Evolutionary conservation across 2,329 filamentous ascomycete species (phyloP).

Genomic region (Xylariaceae sp.): DNA sequence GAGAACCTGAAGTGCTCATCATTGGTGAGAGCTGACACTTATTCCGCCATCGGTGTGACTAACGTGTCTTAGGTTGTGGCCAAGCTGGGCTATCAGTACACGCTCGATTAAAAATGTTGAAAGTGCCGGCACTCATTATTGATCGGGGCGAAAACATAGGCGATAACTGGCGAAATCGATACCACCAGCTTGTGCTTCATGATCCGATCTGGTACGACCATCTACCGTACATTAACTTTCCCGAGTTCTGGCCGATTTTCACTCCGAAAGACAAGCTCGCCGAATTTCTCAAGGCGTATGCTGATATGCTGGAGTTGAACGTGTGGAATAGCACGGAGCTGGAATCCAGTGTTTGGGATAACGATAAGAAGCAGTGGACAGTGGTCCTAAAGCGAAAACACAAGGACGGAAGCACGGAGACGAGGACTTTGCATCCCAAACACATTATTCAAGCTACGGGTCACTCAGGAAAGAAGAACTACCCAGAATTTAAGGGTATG

Average conservation of each 20-base stretch:
- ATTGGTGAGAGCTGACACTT: slow-evolving; percentile 48
- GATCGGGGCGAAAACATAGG: slow-evolving; percentile 59
- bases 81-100: slow-evolving; percentile 59
- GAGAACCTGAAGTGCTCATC: slow-evolving; percentile 60
- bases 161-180: slow-evolving; percentile 66
- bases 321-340: slow-evolving; percentile 63
- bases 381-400: slow-evolving; percentile 44
- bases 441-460: slow-evolving; percentile 73
- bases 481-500: slow-evolving; percentile 62
- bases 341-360: slow-evolving; percentile 53
- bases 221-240: slow-evolving; percentile 67
- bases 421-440: slow-evolving; percentile 62
- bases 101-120: slow-evolving; percentile 61
- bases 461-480: slow-evolving; percentile 69
- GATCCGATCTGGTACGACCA: slow-evolving; percentile 66
- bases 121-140: slow-evolving; percentile 57
- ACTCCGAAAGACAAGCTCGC: slow-evolving; percentile 72
- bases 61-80: slow-evolving; percentile 52
- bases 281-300: slow-evolving; percentile 69
- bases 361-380: slow-evolving; percentile 58
- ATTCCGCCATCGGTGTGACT: slow-evolving; percentile 2
- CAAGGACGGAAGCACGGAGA: slow-evolving; percentile 45
- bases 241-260: slow-evolving; percentile 67
- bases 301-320: slow-evolving; percentile 65
- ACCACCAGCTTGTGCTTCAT: slow-evolving; percentile 63